A percentile compares a stretch with the other conserved stretches of the same genome.
Evolutionary conservation across 352 stramenopile genomes (phyloP).

Genomic region (Plasmopara muralis): DNA sequence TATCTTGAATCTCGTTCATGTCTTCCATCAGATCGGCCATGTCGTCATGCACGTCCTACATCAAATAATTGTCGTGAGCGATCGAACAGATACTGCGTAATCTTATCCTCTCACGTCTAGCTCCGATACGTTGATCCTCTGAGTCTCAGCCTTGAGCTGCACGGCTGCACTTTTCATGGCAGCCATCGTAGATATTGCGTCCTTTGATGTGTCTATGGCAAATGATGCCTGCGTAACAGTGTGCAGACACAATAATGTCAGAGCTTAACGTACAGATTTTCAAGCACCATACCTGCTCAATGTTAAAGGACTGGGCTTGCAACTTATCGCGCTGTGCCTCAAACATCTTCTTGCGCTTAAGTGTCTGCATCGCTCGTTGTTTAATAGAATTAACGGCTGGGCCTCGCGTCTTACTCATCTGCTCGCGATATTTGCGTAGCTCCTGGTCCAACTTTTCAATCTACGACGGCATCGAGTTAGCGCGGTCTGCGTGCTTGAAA

Average conservation of each 20-base stretch:
- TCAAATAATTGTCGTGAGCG: slow-evolving; percentile 1
- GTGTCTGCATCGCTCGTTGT: slow-evolving; percentile 77
- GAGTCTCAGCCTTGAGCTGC: slow-evolving; percentile 90
- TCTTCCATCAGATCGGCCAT: slow-evolving; percentile 97
- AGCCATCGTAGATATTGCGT: slow-evolving; percentile 88
- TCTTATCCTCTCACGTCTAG: slow-evolving; percentile 69
- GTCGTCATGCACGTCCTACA: slow-evolving; percentile 92
- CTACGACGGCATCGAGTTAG: slow-evolving; percentile 23
- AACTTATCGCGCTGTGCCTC: slow-evolving; percentile 77
- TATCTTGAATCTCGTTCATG: slow-evolving; percentile 98
- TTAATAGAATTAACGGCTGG: slow-evolving; percentile 70
- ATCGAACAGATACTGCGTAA: not conserved
- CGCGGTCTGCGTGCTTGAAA: not conserved
- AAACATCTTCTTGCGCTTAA: slow-evolving; percentile 88
- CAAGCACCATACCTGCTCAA: slow-evolving; percentile 57
- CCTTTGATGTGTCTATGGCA: slow-evolving; percentile 90
- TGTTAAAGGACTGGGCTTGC: slow-evolving; percentile 78
- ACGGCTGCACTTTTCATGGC: slow-evolving; percentile 92
- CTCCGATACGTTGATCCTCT: slow-evolving; percentile 95
- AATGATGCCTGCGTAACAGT: slow-evolving; percentile 46
- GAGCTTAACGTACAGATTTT: not conserved
- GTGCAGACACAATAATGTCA: slow-evolving; percentile 4
- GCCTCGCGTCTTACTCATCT: slow-evolving; percentile 75
- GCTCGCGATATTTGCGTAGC: slow-evolving; percentile 71
- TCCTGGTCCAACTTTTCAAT: slow-evolving; percentile 80